These are phyloP conservation scores for Deakozyma indianensis DNA, from an alignment of 805 yeast species.

Conservation along the genomic window DNA sequence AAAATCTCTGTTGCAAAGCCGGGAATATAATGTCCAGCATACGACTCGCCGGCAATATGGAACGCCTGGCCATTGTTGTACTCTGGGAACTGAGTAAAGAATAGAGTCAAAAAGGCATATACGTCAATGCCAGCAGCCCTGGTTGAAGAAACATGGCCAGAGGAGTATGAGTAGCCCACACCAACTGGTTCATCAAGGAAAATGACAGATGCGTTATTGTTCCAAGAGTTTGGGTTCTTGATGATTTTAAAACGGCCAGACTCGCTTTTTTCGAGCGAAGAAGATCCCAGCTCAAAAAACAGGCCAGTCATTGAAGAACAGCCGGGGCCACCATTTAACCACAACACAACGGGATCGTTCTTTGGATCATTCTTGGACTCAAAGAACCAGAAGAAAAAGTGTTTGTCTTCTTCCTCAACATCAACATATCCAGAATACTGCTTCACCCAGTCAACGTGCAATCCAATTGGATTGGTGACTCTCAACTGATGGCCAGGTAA, in stretches of 20 bases:
- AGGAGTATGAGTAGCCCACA: constrained; percentile 65
- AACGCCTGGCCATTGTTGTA: constrained; percentile 38
- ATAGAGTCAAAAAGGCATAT: constrained; percentile 62
- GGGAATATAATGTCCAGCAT: constrained; percentile 86
- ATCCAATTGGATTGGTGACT: constrained; percentile 45
- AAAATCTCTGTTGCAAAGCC: constrained; percentile 75
- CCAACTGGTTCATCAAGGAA: constrained; percentile 83
- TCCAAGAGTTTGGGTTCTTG: constrained; percentile 72
- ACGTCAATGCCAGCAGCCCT: constrained; percentile 77
- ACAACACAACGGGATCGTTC: constrained; percentile 69
- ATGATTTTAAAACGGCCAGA: constrained; percentile 35
- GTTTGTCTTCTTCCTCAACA: constrained; percentile 68
- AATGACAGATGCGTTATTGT: constrained; percentile 68
- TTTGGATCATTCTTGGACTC: constrained; percentile 82
- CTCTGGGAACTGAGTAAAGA: constrained; percentile 58
- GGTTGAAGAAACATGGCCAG: constrained; percentile 51
- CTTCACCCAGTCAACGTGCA: constrained; percentile 71
- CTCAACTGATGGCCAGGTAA: constrained; percentile 37
- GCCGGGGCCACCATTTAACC: constrained; percentile 95
- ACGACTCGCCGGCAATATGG: constrained; percentile 85
- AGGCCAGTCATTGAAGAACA: constrained; percentile 81
- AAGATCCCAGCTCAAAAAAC: constrained; percentile 77
- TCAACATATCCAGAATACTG: constrained; percentile 83
- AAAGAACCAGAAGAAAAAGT: constrained; percentile 72
- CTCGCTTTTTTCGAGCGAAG: constrained; percentile 41